Evolutionary conservation across 1,284 basidiomycete genomes (phyloP).

Genomic region (Cryptococcus sp.): DNA sequence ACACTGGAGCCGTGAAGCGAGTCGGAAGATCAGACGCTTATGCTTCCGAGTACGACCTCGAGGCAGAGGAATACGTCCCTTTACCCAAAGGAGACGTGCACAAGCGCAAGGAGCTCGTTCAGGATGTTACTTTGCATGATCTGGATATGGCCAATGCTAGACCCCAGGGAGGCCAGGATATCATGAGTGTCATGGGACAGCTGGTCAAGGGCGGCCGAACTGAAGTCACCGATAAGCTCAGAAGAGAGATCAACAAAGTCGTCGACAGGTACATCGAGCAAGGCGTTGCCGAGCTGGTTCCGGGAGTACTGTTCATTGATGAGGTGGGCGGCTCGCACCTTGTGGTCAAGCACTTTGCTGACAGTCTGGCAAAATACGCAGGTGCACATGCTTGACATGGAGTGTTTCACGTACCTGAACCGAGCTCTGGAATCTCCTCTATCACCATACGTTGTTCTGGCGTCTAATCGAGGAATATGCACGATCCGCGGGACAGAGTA

Average conservation of each 20-base stretch:
- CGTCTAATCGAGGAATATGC: slow-evolving; percentile 90
- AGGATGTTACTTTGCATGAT: slow-evolving; percentile 95
- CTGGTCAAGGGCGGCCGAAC: slow-evolving; percentile 91
- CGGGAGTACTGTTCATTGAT: slow-evolving; percentile 97
- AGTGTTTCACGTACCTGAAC: slow-evolving; percentile 98
- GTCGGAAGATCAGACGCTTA: slow-evolving; percentile 98
- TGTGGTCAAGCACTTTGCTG: neutral
- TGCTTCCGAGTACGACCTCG: slow-evolving; percentile 96
- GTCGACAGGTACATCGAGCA: slow-evolving; percentile 97
- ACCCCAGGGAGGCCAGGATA: slow-evolving; percentile 87
- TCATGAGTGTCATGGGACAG: slow-evolving; percentile 99
- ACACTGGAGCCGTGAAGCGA: slow-evolving; percentile 95
- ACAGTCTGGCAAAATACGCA: slow-evolving; percentile 42
- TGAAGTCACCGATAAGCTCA: slow-evolving; percentile 94
- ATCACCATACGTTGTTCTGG: slow-evolving; percentile 95
- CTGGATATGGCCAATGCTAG: slow-evolving; percentile 95
- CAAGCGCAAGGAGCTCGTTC: slow-evolving; percentile 95
- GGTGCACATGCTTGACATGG: slow-evolving; percentile 99
- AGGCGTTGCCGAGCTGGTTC: slow-evolving; percentile 95
- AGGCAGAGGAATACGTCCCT: slow-evolving; percentile 97
- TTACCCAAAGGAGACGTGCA: slow-evolving; percentile 98
- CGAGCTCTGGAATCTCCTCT: slow-evolving; percentile 92
- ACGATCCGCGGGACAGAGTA: slow-evolving; percentile 83
- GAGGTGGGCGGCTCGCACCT: slow-evolving; percentile 65
- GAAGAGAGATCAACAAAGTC: slow-evolving; percentile 96